These are phyloP conservation scores for Ailanthus altissimus DNA, from an alignment of 345 rosid genomes.

Conservation along the genomic window DNA sequence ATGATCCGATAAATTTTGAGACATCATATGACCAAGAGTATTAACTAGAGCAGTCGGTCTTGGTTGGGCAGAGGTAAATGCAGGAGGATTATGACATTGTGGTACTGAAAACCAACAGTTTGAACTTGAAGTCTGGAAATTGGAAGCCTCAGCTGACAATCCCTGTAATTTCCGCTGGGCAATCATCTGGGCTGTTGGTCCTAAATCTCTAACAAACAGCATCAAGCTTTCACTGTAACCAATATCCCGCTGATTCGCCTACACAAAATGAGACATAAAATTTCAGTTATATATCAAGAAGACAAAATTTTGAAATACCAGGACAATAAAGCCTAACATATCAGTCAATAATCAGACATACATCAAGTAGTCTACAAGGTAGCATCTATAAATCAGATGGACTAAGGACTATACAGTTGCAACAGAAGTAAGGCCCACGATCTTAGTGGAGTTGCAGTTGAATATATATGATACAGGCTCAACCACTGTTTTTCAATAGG, in stretches of 20 bases:
- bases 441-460: not conserved
- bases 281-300: not conserved
- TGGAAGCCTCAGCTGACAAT: constrained; percentile 22
- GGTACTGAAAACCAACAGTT: constrained; percentile 14
- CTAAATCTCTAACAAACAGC: constrained; percentile 51
- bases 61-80: constrained; percentile 13
- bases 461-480: not conserved
- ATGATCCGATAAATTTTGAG: constrained; percentile 5
- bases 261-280: not conserved
- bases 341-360: not conserved
- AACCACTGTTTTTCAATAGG: not conserved
- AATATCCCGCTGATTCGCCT: constrained; percentile 41
- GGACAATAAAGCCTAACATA: not conserved
- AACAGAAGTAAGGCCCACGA: not conserved
- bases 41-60: not conserved
- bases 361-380: not conserved
- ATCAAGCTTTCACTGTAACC: constrained; percentile 44
- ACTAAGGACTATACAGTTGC: not conserved
- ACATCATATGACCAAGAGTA: not conserved
- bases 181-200: constrained; percentile 48
- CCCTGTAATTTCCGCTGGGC: constrained; percentile 40
- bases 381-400: not conserved
- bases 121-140: constrained; percentile 24
- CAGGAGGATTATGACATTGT: constrained; percentile 10
- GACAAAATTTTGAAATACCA: not conserved